Evolutionary conservation across 73 alveolate genomes (phyloP), one percentile per base, ranked within the genome.

Genomic region (Paramecium biaurelia): DNA sequence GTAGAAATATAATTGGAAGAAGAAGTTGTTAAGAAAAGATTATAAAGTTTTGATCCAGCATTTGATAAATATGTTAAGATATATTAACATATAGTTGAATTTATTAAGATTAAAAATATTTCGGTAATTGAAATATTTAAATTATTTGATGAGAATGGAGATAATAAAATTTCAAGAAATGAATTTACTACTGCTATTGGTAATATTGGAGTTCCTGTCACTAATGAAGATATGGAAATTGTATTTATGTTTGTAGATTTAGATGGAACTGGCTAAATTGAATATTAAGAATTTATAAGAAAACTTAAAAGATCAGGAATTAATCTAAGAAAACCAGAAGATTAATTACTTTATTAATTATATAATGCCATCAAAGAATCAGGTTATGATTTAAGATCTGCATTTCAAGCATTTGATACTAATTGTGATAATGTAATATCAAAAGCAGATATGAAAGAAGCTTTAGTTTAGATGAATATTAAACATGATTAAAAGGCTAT

Each of bases 241-340:
- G 84, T 89, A 21, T 89, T 43, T 18, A 89, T 76, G 94, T 89
- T 89, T 70, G 87, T 89, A 63, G 94, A 89, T 63, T 72, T 89
- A 18, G 94, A 89, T 70, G 94, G 94, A 12, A 70, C 85, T 32
- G 87, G 87, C 7, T 70, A 89, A 70, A 89, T 89, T 24, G 94
- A 89, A 35, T 89, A 70, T 70, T 32, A 67, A 30, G 94, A 89
- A 30, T 89, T 89, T 23, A 43, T 82, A 20, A 42, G 94, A 70
- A 89, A 34, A 30, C 34, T 89, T 28, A 89, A 82, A n/a, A 89
- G 94, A 89, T 56, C 85, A 70, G 94, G 94, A 21, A 24, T 89
- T 6, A 70, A 76, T 58, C 58, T 89, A 6, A 89, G 94, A 70
- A 89, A 89, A 70, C 53, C 89, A 4, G 85, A 89, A 57, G 94